Conservation (phyloP, 2,329 filamentous ascomycete species). For the Ascochyta viciae-villosae region DNA sequence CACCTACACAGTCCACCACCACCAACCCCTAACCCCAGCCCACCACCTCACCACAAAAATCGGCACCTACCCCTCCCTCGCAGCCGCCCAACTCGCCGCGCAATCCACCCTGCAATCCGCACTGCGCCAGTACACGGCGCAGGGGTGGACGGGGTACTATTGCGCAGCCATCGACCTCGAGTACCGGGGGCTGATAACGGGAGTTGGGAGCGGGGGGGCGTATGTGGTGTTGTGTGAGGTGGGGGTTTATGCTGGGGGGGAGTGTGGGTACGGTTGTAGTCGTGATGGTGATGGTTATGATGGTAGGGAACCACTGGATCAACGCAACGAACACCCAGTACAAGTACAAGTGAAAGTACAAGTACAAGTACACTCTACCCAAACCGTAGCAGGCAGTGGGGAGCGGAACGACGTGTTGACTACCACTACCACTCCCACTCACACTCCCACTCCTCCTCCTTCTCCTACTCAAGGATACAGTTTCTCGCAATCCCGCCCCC, state of each 20-base stretch:
- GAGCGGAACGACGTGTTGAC: no score
- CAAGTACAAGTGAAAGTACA: no score
- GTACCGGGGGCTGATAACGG: not conserved
- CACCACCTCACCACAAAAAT: not conserved
- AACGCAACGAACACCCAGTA: no score
- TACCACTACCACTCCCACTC: no score
- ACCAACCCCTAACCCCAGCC: not conserved
- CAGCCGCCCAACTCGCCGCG: not conserved
- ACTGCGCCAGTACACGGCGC: not conserved
- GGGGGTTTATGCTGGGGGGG: not conserved
- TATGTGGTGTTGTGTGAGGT: not conserved
- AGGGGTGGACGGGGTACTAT: not conserved
- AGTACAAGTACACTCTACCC: no score
- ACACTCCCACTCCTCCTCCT: no score
- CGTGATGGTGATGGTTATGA: no score
- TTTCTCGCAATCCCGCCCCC: constrained; percentile 1
- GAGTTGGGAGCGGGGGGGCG: not conserved
- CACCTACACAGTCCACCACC: not conserved
- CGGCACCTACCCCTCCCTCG: not conserved
- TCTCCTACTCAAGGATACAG: not conserved
- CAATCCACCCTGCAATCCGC: not conserved
- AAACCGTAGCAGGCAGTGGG: no score
- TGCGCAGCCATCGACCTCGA: not conserved
- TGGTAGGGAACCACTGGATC: no score
- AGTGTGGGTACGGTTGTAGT: no score